Conservation (phyloP, 257 asterid genomes). For the Nicotiana tabacum region DNA sequence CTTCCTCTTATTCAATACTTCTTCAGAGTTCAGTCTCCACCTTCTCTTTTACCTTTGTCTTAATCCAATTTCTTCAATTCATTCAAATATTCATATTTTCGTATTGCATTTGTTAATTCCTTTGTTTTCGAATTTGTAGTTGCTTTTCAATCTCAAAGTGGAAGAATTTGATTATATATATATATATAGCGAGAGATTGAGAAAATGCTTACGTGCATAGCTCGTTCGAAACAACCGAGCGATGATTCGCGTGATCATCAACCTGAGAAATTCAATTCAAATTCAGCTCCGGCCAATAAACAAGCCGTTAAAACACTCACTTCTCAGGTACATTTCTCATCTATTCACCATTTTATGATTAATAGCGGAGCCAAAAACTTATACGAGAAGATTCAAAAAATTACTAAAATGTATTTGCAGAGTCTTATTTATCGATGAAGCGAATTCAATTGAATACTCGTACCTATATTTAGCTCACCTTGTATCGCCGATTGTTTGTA, state of each 20-base stretch:
- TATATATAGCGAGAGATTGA: neutral
- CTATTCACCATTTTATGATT: too few species aligned
- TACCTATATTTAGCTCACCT: too few species aligned
- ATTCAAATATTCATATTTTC: neutral
- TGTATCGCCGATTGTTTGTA: neutral
- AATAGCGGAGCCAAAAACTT: too few species aligned
- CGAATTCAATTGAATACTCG: too few species aligned
- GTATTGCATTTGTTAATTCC: neutral
- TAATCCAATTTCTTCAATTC: neutral
- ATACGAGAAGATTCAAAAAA: too few species aligned
- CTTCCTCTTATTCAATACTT: neutral
- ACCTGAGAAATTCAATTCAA: constrained; percentile 25
- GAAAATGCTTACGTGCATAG: constrained; percentile 90
- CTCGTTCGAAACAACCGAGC: constrained; percentile 65
- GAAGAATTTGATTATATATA: neutral
- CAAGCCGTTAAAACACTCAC: constrained; percentile 60
- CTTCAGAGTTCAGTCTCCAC: neutral
- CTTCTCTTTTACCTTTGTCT: neutral
- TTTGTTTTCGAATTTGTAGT: neutral
- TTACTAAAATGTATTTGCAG: too few species aligned
- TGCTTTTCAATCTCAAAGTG: neutral
- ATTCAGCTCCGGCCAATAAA: constrained; percentile 39
- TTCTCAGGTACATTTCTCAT: constrained; percentile 54
- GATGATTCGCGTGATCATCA: constrained; percentile 50
- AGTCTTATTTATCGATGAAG: too few species aligned